These are phyloP conservation scores for Xylariaceae sp. DNA, from an alignment of 2,329 filamentous ascomycete species.

Conservation along the genomic window DNA sequence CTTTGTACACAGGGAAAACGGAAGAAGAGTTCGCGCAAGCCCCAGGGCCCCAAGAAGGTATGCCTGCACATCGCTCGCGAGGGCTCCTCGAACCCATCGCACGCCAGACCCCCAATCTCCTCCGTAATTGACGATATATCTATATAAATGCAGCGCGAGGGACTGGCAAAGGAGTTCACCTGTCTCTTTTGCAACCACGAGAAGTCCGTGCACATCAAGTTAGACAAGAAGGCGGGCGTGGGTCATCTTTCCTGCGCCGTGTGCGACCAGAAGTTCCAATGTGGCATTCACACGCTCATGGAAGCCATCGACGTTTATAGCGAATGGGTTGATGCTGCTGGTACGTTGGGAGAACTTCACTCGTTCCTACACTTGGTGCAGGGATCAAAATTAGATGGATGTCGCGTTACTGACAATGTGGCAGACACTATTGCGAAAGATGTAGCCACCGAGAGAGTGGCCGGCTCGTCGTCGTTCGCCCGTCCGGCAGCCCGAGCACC, in stretches of 20 bases:
- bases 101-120: neutral
- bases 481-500: constrained; percentile 22
- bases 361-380: neutral
- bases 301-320: constrained; percentile 92
- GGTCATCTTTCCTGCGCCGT: constrained; percentile 85
- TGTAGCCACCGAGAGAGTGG: constrained; percentile 15
- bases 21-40: constrained; percentile 84
- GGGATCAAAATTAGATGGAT: neutral
- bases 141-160: constrained; percentile 50
- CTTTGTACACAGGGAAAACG: constrained; percentile 66
- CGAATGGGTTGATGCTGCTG: constrained; percentile 90
- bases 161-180: constrained; percentile 77
- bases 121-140: neutral
- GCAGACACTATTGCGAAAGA: constrained; percentile 49
- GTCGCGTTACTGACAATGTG: constrained; percentile 14
- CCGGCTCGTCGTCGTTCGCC: constrained; percentile 14
- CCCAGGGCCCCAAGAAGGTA: constrained; percentile 77
- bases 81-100: constrained; percentile 12
- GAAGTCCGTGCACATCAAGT: constrained; percentile 80
- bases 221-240: constrained; percentile 88
- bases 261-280: constrained; percentile 91
- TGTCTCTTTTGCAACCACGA: constrained; percentile 99
- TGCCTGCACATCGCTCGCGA: constrained; percentile 6
- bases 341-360: constrained; percentile 32
- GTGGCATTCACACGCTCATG: constrained; percentile 84